phyloP scores from a whole-genome alignment of 1,284 basidiomycete species.

The Marasmius tenuissimus region DNA sequence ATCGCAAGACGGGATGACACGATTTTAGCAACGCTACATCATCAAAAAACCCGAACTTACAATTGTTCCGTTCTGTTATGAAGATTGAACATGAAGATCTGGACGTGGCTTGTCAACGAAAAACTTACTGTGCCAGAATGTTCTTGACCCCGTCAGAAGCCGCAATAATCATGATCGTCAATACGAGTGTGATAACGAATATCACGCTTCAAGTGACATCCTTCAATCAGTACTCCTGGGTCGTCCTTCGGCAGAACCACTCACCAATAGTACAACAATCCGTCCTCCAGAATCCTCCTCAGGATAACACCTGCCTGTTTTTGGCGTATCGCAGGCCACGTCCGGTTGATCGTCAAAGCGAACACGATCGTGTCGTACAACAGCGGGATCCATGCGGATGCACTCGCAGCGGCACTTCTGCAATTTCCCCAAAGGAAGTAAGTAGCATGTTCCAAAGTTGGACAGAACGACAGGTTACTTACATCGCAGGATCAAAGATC shows the following conservation, averaged over 20 bases:
- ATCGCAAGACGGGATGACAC: neutral
- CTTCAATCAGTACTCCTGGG: neutral
- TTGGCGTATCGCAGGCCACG: slow-evolving; percentile 37
- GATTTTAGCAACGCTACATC: neutral
- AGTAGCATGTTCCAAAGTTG: neutral
- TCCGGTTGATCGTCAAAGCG: slow-evolving; percentile 44
- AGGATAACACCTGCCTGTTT: slow-evolving; percentile 42
- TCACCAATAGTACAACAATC: slow-evolving; percentile 51
- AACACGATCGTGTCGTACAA: slow-evolving; percentile 56
- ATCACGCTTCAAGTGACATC: slow-evolving; percentile 34
- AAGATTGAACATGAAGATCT: neutral
- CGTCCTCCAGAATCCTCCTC: slow-evolving; percentile 50
- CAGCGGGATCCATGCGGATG: slow-evolving; percentile 56
- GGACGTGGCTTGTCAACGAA: neutral
- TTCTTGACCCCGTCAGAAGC: slow-evolving; percentile 40
- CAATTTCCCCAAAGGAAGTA: neutral
- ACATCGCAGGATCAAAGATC: slow-evolving; percentile 46
- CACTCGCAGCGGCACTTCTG: slow-evolving; percentile 37
- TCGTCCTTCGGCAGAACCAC: neutral
- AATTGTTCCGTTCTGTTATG: slow-evolving; percentile 39
- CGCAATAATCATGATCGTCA: slow-evolving; percentile 44
- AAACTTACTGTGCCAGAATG: slow-evolving; percentile 43
- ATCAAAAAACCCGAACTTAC: slow-evolving; percentile 27
- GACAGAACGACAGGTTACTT: slow-evolving; percentile 6
- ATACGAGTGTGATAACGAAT: slow-evolving; percentile 40